phyloP scores from a whole-genome alignment of 257 asterid species.

The Apocynum venetum region DNA sequence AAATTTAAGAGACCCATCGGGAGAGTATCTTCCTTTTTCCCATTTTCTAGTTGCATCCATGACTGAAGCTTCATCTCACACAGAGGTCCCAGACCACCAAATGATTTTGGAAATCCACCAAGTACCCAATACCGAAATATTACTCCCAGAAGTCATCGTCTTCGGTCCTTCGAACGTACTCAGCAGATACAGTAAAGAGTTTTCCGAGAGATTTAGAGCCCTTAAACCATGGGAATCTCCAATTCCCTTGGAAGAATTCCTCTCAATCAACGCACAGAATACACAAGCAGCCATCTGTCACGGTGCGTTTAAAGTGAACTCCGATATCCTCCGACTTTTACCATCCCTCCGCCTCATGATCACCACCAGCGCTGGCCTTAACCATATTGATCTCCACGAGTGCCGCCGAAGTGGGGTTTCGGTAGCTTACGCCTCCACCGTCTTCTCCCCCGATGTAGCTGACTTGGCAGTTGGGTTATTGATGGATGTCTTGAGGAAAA shows the following conservation, averaged over 20 bases:
- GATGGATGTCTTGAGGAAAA: slow-evolving; percentile 28
- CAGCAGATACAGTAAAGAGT: slow-evolving; percentile 13
- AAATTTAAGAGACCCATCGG: too few species aligned
- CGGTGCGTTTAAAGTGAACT: slow-evolving; percentile 20
- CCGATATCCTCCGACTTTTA: slow-evolving; percentile 36
- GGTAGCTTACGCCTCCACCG: slow-evolving; percentile 36
- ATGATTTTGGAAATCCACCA: neutral
- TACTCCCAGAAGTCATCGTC: slow-evolving; percentile 29
- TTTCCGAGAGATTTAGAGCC: slow-evolving; percentile 33
- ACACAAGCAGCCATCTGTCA: slow-evolving; percentile 43
- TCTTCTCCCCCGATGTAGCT: slow-evolving; percentile 32
- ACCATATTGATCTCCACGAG: slow-evolving; percentile 59
- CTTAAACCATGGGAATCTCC: slow-evolving; percentile 57
- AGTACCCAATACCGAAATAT: neutral
- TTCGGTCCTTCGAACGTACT: slow-evolving; percentile 52
- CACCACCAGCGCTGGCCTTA: slow-evolving; percentile 56
- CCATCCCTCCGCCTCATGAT: slow-evolving; percentile 54
- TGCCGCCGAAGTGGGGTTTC: slow-evolving; percentile 64
- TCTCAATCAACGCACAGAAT: slow-evolving; percentile 38
- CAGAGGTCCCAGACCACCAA: neutral
- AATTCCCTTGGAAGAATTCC: slow-evolving; percentile 42
- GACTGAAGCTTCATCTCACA: neutral
- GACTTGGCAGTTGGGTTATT: slow-evolving; percentile 29
- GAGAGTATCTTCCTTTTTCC: too few species aligned
- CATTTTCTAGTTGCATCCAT: neutral